Evolutionary conservation across 495 filamentous ascomycete species (phyloP), one percentile per base, ranked within the genome.

Genomic region (Chaetomidium leptoderma): DNA sequence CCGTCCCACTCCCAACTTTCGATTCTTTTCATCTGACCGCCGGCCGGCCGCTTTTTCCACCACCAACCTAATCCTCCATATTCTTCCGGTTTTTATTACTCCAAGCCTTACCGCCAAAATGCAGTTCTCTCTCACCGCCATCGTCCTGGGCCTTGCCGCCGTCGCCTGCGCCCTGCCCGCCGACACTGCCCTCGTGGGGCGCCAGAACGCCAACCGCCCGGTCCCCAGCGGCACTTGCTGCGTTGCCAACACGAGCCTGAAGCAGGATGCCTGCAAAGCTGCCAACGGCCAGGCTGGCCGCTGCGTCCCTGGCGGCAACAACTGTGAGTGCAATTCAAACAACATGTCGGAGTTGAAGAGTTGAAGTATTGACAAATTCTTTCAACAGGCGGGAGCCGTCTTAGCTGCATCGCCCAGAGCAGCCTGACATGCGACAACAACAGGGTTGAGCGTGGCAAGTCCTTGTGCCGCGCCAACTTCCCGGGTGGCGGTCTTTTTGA

Each of bases 251-350:
- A 69, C 66, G 16, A 63, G 29, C 55, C 52, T 70, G 27, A 70
- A 70, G 63, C 67, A 72, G 62, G 69, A 72, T 55, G 19, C 60
- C 30, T 72, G 69, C 61, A 63, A 19, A 5, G 50, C 53, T 14
- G 59, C 62, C 52, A 67, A 67, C 43, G 66, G 66, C 45, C 44
- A 57, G 51, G 1, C 23, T 3, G 66, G 66, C 4, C 64, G 57
- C n/a, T 69, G 66, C 55, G 66, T 69, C n/a, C 66, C 66, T 13
- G 55, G 52, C n/a, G 58, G 57, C 17, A 62, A 62, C 33, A 61
- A 61, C 39, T 69, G 66, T 67, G 51, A 47, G 66, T 63, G 7
- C 19, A 1, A 6, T 7, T 47, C 10, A n/a, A n/a, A n/a, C n/a
- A n/a, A n/a, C n/a, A n/a, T n/a, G n/a, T n/a, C n/a, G n/a, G n/a